phyloP scores from a whole-genome alignment of 768 basidiomycete genomes.

The Russula sp. region DNA sequence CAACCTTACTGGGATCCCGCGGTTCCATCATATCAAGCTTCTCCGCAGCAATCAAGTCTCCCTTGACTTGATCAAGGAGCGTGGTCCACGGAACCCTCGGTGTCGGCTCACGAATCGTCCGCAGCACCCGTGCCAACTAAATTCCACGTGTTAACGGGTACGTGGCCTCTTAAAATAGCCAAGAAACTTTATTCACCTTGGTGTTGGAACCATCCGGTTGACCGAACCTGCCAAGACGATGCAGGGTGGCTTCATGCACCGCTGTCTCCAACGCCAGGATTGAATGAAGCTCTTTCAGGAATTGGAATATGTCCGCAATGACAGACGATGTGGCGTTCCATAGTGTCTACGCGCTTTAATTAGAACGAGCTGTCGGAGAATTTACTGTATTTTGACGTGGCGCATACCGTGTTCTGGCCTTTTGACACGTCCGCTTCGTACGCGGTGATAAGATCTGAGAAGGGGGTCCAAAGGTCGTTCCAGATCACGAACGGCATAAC shows the following conservation, averaged over 20 bases:
- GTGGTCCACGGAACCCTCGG: slow-evolving; percentile 44
- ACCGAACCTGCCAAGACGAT: slow-evolving; percentile 46
- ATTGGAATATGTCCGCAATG: slow-evolving; percentile 62
- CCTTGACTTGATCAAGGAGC: slow-evolving; percentile 56
- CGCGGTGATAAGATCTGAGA: slow-evolving; percentile 50
- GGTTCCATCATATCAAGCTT: slow-evolving; percentile 56
- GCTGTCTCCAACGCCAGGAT: slow-evolving; percentile 54
- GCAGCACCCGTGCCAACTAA: slow-evolving; percentile 58
- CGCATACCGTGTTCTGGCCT: slow-evolving; percentile 37
- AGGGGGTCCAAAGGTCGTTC: slow-evolving; percentile 77
- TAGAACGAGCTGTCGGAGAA: slow-evolving; percentile 1
- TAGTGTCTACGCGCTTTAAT: slow-evolving; percentile 44
- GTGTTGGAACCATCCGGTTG: slow-evolving; percentile 42
- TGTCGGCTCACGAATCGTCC: slow-evolving; percentile 51
- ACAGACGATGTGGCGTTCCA: slow-evolving; percentile 56
- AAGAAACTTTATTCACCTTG: slow-evolving; percentile 9
- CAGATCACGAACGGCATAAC: slow-evolving; percentile 49
- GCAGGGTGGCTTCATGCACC: slow-evolving; percentile 48
- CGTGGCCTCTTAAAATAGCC: neutral
- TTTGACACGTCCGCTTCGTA: slow-evolving; percentile 49
- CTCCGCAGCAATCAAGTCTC: slow-evolving; percentile 66
- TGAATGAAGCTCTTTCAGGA: slow-evolving; percentile 54
- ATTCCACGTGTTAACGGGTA: slow-evolving; percentile 10
- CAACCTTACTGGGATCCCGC: slow-evolving; percentile 8
- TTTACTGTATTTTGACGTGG: neutral